Evolutionary conservation across 345 rosid genomes (phyloP).

Genomic region (Aquilaria malaccensis): DNA sequence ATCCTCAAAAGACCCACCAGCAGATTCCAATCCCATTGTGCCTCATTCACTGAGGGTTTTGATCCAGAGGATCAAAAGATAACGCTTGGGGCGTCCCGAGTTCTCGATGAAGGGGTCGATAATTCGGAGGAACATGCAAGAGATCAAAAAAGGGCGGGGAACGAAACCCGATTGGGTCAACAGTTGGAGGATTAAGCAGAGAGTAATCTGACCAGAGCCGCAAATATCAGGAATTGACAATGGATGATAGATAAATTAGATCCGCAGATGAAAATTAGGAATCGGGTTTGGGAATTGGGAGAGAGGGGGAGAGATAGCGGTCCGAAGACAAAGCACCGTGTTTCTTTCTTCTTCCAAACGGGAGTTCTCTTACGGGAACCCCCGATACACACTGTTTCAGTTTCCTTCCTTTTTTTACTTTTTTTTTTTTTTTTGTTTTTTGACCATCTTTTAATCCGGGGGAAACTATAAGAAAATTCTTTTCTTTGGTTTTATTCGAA

Average conservation of each 20-base stretch:
- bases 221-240: background rate
- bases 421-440: slow-evolving; percentile 1
- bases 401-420: background rate
- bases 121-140: background rate
- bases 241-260: slow-evolving; percentile 8
- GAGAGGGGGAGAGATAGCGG: slow-evolving; percentile 8
- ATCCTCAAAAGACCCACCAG: slow-evolving; percentile 35
- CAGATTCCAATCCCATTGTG: slow-evolving; percentile 70
- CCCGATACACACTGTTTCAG: too few relatives aligned
- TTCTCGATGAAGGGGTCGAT: background rate
- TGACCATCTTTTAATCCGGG: background rate
- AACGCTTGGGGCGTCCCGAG: slow-evolving; percentile 11
- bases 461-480: too few relatives aligned
- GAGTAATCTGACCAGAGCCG: background rate
- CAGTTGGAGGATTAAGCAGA: slow-evolving; percentile 1
- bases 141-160: background rate
- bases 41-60: slow-evolving; percentile 33
- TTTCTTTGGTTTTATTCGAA: too few relatives aligned
- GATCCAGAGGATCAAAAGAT: slow-evolving; percentile 30
- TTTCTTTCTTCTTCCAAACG: slow-evolving; percentile 16
- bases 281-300: background rate
- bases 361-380: background rate
- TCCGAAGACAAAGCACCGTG: slow-evolving; percentile 19
- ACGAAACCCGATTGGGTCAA: background rate
- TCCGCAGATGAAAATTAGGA: background rate